A percentile compares a stretch with the other conserved stretches of the same genome.
phyloP scores from a whole-genome alignment of 139 green algal species.

The Eudorina sp. region DNA sequence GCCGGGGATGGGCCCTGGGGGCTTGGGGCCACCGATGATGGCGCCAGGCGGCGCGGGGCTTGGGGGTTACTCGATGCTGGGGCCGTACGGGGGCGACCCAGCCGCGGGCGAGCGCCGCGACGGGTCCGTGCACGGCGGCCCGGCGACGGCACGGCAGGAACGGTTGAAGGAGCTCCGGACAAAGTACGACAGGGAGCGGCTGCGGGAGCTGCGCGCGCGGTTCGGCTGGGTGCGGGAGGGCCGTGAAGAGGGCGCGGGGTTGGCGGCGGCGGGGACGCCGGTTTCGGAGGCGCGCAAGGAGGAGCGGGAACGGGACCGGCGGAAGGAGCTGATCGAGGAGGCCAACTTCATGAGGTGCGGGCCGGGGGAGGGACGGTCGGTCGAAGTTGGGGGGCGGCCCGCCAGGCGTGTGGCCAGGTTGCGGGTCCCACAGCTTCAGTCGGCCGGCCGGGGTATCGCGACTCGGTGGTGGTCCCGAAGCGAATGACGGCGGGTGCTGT shows the following conservation, averaged over 20 bases:
- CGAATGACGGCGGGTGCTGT: too few relatives aligned
- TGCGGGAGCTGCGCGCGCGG: slow-evolving; percentile 50
- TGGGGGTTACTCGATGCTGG: not conserved
- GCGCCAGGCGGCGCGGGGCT: not conserved
- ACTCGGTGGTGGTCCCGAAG: too few relatives aligned
- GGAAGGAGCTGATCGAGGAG: slow-evolving; percentile 41
- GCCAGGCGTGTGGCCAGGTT: too few relatives aligned
- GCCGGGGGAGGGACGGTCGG: too few relatives aligned
- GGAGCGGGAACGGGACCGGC: slow-evolving; percentile 41
- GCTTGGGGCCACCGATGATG: not conserved
- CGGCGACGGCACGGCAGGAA: slow-evolving; percentile 8
- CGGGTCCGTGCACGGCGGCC: not conserved
- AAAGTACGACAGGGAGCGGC: slow-evolving; percentile 56
- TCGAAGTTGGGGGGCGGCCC: too few relatives aligned
- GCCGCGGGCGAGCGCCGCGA: not conserved
- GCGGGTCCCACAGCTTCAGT: too few relatives aligned
- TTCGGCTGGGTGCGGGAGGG: slow-evolving; percentile 56
- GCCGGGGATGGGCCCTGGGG: not conserved
- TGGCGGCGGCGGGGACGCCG: not conserved
- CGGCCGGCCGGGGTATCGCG: too few relatives aligned
- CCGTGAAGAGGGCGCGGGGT: slow-evolving; percentile 18
- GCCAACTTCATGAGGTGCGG: slow-evolving; percentile 44
- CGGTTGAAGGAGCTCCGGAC: slow-evolving; percentile 52
- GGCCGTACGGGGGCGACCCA: not conserved
- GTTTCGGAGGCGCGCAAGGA: slow-evolving; percentile 7